Evolutionary conservation across 2,329 filamentous ascomycete species (phyloP), one percentile per base, ranked within the genome.

Genomic region (Fusarium sp.): DNA sequence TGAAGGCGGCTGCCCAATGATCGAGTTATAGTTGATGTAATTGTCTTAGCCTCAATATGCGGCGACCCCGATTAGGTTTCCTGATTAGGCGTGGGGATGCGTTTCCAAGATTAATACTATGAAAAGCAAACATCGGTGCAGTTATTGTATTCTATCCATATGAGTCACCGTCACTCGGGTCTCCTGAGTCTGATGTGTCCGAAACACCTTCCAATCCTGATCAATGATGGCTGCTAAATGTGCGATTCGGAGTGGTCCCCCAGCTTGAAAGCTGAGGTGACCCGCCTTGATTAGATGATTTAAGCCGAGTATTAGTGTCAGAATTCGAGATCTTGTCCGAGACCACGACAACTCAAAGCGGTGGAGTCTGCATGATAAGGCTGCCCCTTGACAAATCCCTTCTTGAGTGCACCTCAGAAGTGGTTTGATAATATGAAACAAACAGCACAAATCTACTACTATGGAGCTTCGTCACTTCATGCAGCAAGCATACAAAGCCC

Each of bases 51-150:
- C 11, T n/a, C 16, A 26, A 26, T 14, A 5, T 15, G 30, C n/a
- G 26, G 26, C n/a, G 6, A 8, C 8, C 30, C 12, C 4, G n/a
- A 11, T 11, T 11, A 20, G 8, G 9, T 20, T 18, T n/a, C 5
- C 5, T 2, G 0, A 5, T 3, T n/a, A 16, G 24, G 7, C 20
- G 22, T 16, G 10, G 2, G 9, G 11, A 16, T 11, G 3, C 18
- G 22, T 26, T 4, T 5, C 4, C 5, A 26, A 6, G 13, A 12
- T 9, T 2, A 9, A 26, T 5, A 5, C 8, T 14, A 36, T 12
- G 3, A 51, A 22, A 36, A 3, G 18, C n/a, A 35, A 24, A 8
- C 2, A 16, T 8, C 6, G 2, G 5, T 16, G 6, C 16, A 5
- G 13, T 20, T 6, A 11, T 13, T 12, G 31, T 6, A 12, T 9